Evolutionary conservation across 257 asterid species (phyloP).

Genomic region (Forsythia viridissima): DNA sequence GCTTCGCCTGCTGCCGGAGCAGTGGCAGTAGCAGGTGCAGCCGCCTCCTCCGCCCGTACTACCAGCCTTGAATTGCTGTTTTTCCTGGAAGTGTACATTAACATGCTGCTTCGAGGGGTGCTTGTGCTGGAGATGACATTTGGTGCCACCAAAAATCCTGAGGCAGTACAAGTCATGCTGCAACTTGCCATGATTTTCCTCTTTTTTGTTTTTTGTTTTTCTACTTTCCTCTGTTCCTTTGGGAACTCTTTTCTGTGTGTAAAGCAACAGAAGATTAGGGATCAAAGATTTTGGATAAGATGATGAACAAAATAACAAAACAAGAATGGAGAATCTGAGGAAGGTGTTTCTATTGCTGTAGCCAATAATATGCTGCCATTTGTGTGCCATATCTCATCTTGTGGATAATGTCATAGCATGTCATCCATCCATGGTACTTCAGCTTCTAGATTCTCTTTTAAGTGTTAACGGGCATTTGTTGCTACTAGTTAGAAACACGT

Average conservation of each 20-base stretch:
- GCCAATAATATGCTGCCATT: constrained; percentile 59
- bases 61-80: constrained; percentile 47
- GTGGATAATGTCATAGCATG: constrained; percentile 49
- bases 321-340: constrained; percentile 20
- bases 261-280: background rate
- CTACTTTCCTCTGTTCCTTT: background rate
- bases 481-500: too few species aligned
- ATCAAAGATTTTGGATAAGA: constrained; percentile 1
- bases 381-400: constrained; percentile 60
- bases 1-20: constrained; percentile 36
- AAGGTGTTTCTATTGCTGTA: constrained; percentile 35
- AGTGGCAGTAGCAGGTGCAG: constrained; percentile 33
- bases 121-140: constrained; percentile 34
- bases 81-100: constrained; percentile 45
- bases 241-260: background rate
- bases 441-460: too few species aligned
- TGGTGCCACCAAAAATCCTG: constrained; percentile 53
- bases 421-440: background rate
- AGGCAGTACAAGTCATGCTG: constrained; percentile 61
- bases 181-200: constrained; percentile 59
- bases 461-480: too few species aligned
- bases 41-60: constrained; percentile 58
- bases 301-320: constrained; percentile 12
- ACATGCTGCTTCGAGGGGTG: constrained; percentile 28
- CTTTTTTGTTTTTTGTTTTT: background rate